Base-by-base conservation (phyloP, 2,329 filamentous ascomycete genomes). In the Zarea fungicola region DNA sequence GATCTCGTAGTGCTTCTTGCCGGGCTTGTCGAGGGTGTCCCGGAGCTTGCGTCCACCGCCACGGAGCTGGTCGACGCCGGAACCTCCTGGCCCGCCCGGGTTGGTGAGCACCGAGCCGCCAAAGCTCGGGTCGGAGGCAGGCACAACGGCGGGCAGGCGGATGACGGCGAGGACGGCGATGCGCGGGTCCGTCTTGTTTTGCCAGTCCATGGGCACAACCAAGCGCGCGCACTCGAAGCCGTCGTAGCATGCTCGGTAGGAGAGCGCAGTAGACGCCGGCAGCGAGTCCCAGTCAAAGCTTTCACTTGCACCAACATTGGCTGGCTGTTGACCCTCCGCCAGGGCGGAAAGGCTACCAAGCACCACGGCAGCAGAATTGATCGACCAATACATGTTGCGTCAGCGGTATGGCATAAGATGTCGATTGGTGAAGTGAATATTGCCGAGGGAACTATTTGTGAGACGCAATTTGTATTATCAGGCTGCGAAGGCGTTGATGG, bases 71-170 rank as follows among this genome's bases (percentile, higher is more conserved):
- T 21, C 10, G 2, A 66, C 58, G 2, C 67, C 67, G 3, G 63
- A 65, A 2, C 58, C 65, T n/a, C 67, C 62, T 0, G 67, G 67
- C 0, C 68, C 68, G 11, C 68, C 68, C 6, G 66, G 66, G 56
- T 68, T 68, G 22, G 55, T 54, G 45, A 69, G 55, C 11, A 69
- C 55, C 31, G 65, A 64, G 18, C 66, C 66, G 19, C 58, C 65
- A 47, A 65, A 68, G n/a, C 52, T 49, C 6, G 59, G 60, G 51
- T 65, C 61, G 28, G 54, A 42, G 21, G 59, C 60, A 5, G 58
- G 46, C 13, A 68, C 66, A 1, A 51, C 52, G 22, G 65, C 65
- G 2, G 65, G 64, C 6, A 63, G 56, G 34, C 60, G 62, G 29
- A 61, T 54, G 41, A 69, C 58, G 40, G 67, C 65, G 25, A 71